Conservation (phyloP, 352 stramenopile species). For the Peronosclerospora sorghi region DNA sequence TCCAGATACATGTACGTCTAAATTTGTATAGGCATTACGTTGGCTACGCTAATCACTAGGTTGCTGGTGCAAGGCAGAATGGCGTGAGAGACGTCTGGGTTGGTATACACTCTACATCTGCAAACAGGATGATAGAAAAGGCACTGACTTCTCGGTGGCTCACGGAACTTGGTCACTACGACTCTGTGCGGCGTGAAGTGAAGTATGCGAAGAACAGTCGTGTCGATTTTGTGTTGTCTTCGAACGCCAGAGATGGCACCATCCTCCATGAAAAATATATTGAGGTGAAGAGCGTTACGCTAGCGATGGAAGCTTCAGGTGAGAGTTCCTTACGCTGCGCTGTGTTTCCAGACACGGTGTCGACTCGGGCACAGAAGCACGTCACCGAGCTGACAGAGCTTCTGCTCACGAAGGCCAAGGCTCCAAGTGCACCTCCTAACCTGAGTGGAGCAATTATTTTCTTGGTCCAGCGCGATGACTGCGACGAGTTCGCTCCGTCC, state of each 20-base stretch:
- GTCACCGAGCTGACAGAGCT: conserved; percentile 62
- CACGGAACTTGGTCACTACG: conserved; percentile 42
- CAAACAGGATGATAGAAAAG: conserved; percentile 72
- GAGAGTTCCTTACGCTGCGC: conserved; percentile 22
- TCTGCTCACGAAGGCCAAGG: conserved; percentile 14
- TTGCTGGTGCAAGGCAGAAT: conserved; percentile 29
- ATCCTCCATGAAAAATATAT: conserved; percentile 55
- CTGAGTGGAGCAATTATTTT: conserved; percentile 57
- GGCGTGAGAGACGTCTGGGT: conserved; percentile 58
- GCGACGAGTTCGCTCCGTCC: conserved; percentile 53
- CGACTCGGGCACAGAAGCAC: conserved; percentile 64
- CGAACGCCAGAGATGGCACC: conserved; percentile 16
- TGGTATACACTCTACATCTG: conserved; percentile 61
- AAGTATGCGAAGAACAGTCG: conserved; percentile 74
- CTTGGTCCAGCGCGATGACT: conserved; percentile 71
- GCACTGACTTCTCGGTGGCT: conserved; percentile 55
- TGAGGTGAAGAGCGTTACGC: conserved; percentile 79
- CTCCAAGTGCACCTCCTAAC: conserved; percentile 1
- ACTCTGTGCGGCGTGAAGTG: conserved; percentile 54
- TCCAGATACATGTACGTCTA: conserved; percentile 69
- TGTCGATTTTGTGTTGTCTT: conserved; percentile 73
- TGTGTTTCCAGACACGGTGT: conserved; percentile 75
- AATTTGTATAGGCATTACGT: too few relatives aligned
- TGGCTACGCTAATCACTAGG: too few relatives aligned
- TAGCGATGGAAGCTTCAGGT: conserved; percentile 18